Evolutionary conservation across 805 yeast genomes (phyloP), one percentile per base, ranked within the genome.

Genomic region (Candida nemodendra): DNA sequence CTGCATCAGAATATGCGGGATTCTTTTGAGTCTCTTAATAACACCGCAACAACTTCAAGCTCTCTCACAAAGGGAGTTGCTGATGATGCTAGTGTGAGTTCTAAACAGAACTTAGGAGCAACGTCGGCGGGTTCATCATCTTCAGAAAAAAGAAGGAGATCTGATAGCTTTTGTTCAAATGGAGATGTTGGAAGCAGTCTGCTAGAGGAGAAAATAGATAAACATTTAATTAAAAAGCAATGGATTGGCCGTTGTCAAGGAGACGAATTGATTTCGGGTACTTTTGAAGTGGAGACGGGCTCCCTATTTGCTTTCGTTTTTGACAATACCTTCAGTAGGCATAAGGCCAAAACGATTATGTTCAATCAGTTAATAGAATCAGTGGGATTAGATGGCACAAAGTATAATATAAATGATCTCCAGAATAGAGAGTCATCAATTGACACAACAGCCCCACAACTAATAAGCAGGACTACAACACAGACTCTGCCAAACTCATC

Each of bases 251-350:
- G 71, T 54, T 60, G 86, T 61, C 60, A 63, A 12, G 79, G 81
- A 2, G 81, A 79, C 45, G 83, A 81, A 44, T 61, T 78, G 52
- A 71, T 75, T 36, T 77, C 77, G 33, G 95, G 90, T 1, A 64
- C 69, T 18, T 68, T 81, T 42, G 68, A 70, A n/a, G 81, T 81
- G 2, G 61, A 60, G 2, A 66, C 71, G 17, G 84, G 81, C 7
- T 91, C 91, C 2, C 74, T 81, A 52, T 84, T 76, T 62, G 97
- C 96, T 0, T 85, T 91, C 57, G 82, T 93, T 18, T 84, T 91
- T 55, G 98, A 91, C 62, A 91, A 91, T 64, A 84, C 95, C 0
- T 87, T 89, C 51, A 83, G 96, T 22, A 88, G 85, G 54, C 86
- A 83, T 22, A 82, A 81, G 16, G 80, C 88, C 32, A 93, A 91